Evolutionary conservation across 345 rosid genomes (phyloP).

Genomic region (Psidium guajava): DNA sequence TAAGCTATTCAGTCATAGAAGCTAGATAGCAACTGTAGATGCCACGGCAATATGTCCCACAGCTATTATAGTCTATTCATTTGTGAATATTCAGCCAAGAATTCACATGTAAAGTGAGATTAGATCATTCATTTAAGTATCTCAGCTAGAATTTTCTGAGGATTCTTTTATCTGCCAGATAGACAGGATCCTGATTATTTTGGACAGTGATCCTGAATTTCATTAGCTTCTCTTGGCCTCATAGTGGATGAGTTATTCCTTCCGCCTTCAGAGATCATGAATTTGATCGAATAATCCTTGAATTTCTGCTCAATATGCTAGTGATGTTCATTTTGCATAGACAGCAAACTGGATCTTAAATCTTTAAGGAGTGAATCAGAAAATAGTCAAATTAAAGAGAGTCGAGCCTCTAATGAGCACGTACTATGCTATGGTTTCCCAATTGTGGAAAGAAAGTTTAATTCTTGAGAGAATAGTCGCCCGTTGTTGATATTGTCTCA

Average conservation of each 20-base stretch:
- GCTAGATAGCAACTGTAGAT: neutral
- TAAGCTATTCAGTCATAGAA: neutral
- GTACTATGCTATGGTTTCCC: neutral
- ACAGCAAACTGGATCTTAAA: neutral
- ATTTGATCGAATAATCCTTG: neutral
- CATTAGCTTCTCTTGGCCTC: neutral
- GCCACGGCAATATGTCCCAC: neutral
- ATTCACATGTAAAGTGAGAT: neutral
- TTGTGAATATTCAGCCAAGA: neutral
- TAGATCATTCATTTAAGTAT: neutral
- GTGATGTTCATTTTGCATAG: neutral
- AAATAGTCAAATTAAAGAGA: neutral
- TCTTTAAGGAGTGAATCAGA: neutral
- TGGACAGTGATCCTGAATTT: neutral
- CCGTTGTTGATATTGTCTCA: neutral
- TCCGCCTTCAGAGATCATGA: neutral
- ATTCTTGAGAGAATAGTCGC: neutral
- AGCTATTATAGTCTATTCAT: neutral
- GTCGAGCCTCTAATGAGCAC: neutral
- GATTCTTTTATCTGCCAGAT: neutral
- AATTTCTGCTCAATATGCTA: neutral
- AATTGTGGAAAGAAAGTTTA: neutral
- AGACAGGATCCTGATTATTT: neutral
- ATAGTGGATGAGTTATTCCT: neutral
- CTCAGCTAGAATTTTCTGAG: neutral